Evolutionary conservation across 2,329 filamentous ascomycete species (phyloP), one percentile per base, ranked within the genome.

Genomic region (Parasarocladium wereldwijsianum): DNA sequence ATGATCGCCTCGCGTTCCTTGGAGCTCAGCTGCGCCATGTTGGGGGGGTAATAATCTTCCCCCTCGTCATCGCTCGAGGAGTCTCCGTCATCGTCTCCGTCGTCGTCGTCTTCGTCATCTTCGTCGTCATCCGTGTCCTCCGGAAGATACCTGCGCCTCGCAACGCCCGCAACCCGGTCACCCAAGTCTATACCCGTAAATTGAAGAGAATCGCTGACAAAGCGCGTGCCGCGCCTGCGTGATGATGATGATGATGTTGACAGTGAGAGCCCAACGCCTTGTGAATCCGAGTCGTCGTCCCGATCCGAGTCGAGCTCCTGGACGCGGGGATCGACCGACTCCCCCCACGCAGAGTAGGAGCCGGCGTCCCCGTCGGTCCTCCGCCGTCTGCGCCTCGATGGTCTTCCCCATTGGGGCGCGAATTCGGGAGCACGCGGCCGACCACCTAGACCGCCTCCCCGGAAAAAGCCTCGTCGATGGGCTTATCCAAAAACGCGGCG

Each of bases 381-480:
- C 64, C 70, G 72, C 66, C 70, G 67, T 60, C 66, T 73, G 70
- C 76, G 80, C 80, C 83, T 80, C 70, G 83, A 81, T 90, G 85
- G 84, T 94, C 87, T 94, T 94, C 86, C 87, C 87, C 82, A 86
- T 73, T 66, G 77, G 82, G 86, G 85, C 85, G 79, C 76, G 69
- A 58, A 62, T 75, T 76, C 68, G 71, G 86, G 87, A 93, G 86
- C 79, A 90, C 80, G 90, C 90, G 87, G 87, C 84, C 87, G 90
- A 96, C 86, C 86, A 92, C 71, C 76, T 96, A 98, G 81, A 98
- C 90, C 86, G 90, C 87, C 87, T 98, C 90, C 86, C 92, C 90
- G 70, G 87, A 94, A 94, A 98, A 98, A 94, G 86, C 86, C 86
- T 92, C 87, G 76, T 96, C 90, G 66, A 96, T 93, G 36, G 87